phyloP scores from a whole-genome alignment of 139 green algal genomes.

The Yamagishiella unicocca region DNA sequence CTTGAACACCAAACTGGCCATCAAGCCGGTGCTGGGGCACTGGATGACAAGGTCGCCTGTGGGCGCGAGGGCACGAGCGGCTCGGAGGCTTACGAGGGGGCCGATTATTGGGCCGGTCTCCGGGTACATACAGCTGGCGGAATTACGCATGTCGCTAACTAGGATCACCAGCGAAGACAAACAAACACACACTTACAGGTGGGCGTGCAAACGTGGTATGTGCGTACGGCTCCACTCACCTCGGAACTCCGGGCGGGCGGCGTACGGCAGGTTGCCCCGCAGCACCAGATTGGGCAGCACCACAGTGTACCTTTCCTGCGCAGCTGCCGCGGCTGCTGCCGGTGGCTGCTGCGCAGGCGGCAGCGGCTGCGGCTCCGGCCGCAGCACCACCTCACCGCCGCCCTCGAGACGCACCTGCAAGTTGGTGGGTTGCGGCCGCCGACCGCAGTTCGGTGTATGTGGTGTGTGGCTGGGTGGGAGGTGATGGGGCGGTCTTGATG shows the following conservation, averaged over 20 bases:
- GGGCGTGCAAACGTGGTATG: neutral
- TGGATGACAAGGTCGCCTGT: constrained; percentile 55
- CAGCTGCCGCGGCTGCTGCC: neutral
- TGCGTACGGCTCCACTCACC: neutral
- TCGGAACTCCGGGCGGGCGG: neutral
- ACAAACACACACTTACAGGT: neutral
- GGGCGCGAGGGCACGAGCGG: neutral
- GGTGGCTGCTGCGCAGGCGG: neutral
- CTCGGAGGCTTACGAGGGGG: too few relatives aligned
- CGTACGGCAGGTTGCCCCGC: constrained; percentile 1
- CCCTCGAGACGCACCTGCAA: constrained; percentile 25
- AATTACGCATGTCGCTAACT: too few relatives aligned
- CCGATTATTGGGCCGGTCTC: too few relatives aligned
- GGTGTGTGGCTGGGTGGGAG: too few relatives aligned
- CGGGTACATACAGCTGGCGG: too few relatives aligned
- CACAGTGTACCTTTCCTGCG: constrained; percentile 31
- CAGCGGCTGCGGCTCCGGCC: neutral
- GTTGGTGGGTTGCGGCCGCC: too few relatives aligned
- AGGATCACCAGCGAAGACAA: too few relatives aligned
- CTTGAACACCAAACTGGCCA: constrained; percentile 44
- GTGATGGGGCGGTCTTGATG: too few relatives aligned
- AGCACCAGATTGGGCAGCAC: constrained; percentile 51
- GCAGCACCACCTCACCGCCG: constrained; percentile 19
- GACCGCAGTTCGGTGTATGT: too few relatives aligned
- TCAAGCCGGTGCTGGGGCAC: constrained; percentile 47